Percentiles rank a stretch among this genome's conserved stretches.
Evolutionary conservation across 1,284 basidiomycete species (phyloP).

Genomic region (Ceratobasidium sp.): DNA sequence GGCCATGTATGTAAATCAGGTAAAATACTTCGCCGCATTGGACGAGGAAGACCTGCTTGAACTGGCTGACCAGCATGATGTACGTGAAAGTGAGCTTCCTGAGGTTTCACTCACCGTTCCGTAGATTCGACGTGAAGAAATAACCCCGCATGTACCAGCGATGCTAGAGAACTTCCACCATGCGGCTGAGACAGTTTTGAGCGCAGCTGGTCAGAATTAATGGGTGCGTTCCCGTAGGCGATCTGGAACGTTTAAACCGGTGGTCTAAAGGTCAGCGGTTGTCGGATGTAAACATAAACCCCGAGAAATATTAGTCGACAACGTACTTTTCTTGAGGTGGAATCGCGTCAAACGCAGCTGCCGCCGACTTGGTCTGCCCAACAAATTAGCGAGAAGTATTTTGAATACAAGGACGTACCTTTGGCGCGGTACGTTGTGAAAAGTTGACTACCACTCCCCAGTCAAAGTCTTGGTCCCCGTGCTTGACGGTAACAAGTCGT

Average conservation of each 20-base stretch:
- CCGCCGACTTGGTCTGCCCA: conserved; percentile 23
- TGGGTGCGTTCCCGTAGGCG: too few relatives aligned
- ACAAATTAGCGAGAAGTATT: neutral
- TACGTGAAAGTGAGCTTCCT: too few relatives aligned
- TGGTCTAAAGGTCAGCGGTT: too few relatives aligned
- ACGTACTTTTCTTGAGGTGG: conserved; percentile 90
- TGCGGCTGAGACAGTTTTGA: too few relatives aligned
- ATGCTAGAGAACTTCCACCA: too few relatives aligned
- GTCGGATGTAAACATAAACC: too few relatives aligned
- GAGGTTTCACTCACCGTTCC: too few relatives aligned
- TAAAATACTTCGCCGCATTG: neutral
- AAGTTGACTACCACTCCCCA: conserved; percentile 97
- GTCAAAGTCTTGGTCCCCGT: conserved; percentile 92
- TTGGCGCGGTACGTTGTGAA: conserved; percentile 84
- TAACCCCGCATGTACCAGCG: too few relatives aligned
- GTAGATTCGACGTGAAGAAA: too few relatives aligned
- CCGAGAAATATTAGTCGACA: too few relatives aligned
- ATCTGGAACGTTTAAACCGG: too few relatives aligned
- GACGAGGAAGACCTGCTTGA: neutral
- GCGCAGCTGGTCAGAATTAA: too few relatives aligned
- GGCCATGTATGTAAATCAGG: neutral
- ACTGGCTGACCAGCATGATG: neutral
- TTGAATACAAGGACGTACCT: conserved; percentile 59
- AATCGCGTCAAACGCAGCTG: conserved; percentile 11
- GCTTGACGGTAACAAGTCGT: conserved; percentile 89